Percentiles rank a stretch among this genome's conserved stretches.
These are phyloP conservation scores for Volvox reticuliferus DNA, from an alignment of 139 green algal genomes.

Conservation along the genomic window DNA sequence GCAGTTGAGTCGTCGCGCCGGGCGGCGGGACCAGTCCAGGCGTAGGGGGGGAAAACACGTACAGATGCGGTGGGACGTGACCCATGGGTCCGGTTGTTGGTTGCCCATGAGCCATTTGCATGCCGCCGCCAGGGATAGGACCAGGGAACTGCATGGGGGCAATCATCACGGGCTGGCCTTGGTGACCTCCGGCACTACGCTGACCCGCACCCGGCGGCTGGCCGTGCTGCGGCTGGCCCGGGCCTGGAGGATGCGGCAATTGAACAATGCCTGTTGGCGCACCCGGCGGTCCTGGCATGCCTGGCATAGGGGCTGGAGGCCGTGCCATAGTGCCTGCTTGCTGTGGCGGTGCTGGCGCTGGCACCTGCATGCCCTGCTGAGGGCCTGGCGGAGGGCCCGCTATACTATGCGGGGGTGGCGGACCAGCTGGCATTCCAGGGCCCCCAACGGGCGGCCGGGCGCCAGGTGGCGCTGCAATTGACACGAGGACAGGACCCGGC, in stretches of 20 bases:
- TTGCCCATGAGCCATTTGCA: not conserved
- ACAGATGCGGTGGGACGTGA: constrained; percentile 1
- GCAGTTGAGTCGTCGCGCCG: not conserved
- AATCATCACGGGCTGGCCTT: constrained; percentile 12
- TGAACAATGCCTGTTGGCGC: not conserved
- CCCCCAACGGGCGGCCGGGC: not conserved
- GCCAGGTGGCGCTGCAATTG: not conserved
- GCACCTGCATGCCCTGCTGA: not conserved
- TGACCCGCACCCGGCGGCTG: not conserved
- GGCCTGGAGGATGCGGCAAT: not conserved
- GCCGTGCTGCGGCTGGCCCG: not conserved
- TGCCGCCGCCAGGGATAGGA: not conserved
- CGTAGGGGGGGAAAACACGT: not conserved
- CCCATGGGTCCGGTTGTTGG: not conserved
- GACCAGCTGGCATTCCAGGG: not conserved
- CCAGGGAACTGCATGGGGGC: constrained; percentile 30
- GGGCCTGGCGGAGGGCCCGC: no score
- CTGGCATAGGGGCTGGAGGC: constrained; percentile 8
- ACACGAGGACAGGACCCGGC: not conserved
- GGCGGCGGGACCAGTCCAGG: constrained; percentile 11
- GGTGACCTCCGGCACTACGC: not conserved
- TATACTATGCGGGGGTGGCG: not conserved
- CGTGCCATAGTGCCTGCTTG: not conserved
- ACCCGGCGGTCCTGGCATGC: constrained; percentile 12
- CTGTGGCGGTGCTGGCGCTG: not conserved